phyloP scores from a whole-genome alignment of 2,329 filamentous ascomycete species.

The Gaeumannomyces sp. region DNA sequence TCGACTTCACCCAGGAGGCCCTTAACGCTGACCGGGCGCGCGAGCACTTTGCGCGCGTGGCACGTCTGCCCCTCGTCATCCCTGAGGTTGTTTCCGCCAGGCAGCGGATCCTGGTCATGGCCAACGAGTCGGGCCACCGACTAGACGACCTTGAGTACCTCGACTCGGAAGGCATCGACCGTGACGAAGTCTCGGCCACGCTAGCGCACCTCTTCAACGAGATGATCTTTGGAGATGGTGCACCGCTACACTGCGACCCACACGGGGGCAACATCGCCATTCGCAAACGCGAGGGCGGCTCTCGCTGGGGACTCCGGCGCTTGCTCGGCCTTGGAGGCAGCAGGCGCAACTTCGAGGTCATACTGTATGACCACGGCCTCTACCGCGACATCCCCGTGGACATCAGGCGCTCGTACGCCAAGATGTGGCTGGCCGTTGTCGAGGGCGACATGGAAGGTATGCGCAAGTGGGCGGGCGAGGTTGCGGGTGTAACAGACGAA shows the following conservation, averaged over 20 bases:
- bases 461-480: conserved; percentile 82
- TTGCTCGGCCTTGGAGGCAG: conserved; percentile 26
- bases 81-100: conserved; percentile 87
- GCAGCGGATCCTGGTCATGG: conserved; percentile 89
- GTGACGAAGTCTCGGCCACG: conserved; percentile 90
- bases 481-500: conserved; percentile 80
- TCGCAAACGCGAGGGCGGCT: conserved; percentile 43
- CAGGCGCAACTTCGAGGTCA: conserved; percentile 80
- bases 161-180: conserved; percentile 79
- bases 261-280: conserved; percentile 96
- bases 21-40: conserved; percentile 74
- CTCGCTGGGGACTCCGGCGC: neutral
- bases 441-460: conserved; percentile 80
- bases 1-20: conserved; percentile 84
- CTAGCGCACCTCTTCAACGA: conserved; percentile 94
- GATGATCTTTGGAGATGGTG: conserved; percentile 92
- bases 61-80: conserved; percentile 75
- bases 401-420: conserved; percentile 81
- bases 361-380: conserved; percentile 93
- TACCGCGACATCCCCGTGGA: conserved; percentile 84
- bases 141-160: conserved; percentile 86
- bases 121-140: conserved; percentile 77
- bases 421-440: conserved; percentile 94
- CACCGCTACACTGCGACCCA: conserved; percentile 91
- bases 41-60: conserved; percentile 71